phyloP scores from a whole-genome alignment of 2,329 filamentous ascomycete species.

The Verticillium longisporum region DNA sequence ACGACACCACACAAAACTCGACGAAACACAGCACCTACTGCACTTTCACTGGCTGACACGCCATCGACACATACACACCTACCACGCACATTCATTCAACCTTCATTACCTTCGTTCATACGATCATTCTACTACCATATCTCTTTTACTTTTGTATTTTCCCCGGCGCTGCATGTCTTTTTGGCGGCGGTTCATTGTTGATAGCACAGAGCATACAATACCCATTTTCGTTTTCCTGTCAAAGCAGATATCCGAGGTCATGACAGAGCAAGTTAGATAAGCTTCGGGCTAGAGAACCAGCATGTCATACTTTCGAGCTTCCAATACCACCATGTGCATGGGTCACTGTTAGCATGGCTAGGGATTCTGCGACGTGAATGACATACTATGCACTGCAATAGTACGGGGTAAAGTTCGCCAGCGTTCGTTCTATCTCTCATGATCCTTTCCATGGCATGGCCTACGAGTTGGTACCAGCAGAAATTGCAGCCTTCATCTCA shows the following conservation, averaged over 20 bases:
- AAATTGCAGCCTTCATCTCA: not conserved
- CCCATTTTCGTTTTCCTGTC: not conserved
- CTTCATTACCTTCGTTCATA: not conserved
- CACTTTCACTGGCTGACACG: not conserved
- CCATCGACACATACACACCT: not conserved
- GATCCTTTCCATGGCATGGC: too few species aligned
- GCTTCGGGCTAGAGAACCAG: not conserved
- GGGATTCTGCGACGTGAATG: too few species aligned
- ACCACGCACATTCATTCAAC: not conserved
- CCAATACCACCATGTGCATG: too few species aligned
- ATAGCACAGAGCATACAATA: not conserved
- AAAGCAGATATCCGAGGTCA: not conserved
- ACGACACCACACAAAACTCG: not conserved
- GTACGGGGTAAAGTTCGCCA: too few species aligned
- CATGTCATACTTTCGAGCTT: not conserved
- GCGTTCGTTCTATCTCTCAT: too few species aligned
- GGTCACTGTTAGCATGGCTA: too few species aligned
- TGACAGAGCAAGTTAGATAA: not conserved
- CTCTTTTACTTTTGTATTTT: not conserved
- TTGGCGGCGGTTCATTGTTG: not conserved
- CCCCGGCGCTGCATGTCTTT: not conserved
- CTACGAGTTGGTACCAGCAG: not conserved
- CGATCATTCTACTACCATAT: not conserved
- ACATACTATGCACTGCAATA: too few species aligned
- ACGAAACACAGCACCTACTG: not conserved